Base-by-base conservation (phyloP, 208 protist genomes). In the Plasmodiophora brassicae region DNA sequence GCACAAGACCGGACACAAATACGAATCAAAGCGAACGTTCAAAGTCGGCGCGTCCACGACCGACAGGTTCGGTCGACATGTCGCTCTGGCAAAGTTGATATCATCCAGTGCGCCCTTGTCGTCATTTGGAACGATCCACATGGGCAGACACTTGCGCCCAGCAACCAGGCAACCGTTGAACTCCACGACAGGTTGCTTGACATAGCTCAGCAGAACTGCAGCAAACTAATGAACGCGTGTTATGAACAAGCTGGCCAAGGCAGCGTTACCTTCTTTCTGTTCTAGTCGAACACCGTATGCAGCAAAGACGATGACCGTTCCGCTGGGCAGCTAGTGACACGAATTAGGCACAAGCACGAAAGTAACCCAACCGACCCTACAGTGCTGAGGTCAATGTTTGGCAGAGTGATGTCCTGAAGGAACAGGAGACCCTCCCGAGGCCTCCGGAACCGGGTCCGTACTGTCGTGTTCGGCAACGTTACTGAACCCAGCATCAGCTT, bases 121-220 rank as follows among this genome's bases (percentile, higher is more conserved):
- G 41, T 78, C 65, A 38, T 78, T 78, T n/a, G 65, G 14, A 36
- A 78, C 10, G 41, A 32, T 32, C 65, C 65, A 78, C 65, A 78
- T 78, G 10, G 65, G 65, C 5, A 78, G 65, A 32, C 14, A 78
- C n/a, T 32, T 78, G n/a, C n/a, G 32, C 32, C 65, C 65, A 38
- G 65, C 32, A 14, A 78, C 65, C n/a, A 78, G 65, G 65, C 65
- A 78, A 38, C 41, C 5, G 41, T 78, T 78, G n/a, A 44, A 32
- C n/a, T 78, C 65, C 10, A 78, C 41, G 32, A 78, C 14, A 5
- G 65, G 65, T 78, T 78, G 65, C n/a, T 78, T 78, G 65, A 78
- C 65, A 32, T 78, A 78, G n/a, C 32, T 38, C 32, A 78, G 65
- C 10, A 78, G 5, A 5, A 78, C 65, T 78, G 65, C 20, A 32